Evolutionary conservation across 176 grass and related monocot species (phyloP), one percentile per base, ranked within the genome.

Genomic region (Tillandsia fasciculata): DNA sequence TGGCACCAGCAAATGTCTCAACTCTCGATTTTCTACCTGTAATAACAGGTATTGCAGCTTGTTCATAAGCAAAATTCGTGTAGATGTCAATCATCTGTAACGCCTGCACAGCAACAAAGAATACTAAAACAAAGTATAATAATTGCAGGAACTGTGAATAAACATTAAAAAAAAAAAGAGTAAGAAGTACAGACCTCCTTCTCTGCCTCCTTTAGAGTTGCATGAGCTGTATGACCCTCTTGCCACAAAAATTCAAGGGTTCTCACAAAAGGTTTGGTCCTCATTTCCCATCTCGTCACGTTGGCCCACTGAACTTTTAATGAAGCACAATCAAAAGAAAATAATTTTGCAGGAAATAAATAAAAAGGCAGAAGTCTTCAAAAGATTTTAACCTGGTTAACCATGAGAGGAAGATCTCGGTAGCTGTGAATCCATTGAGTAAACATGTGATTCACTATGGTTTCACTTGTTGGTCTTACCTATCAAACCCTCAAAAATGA

Each of bases 211-310:
- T 92, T 79, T 68, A 79, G 76, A n/a, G 94, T 97, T 13, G 94
- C 89, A 83, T 97, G 94, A 59, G 86, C 94, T 72, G 94, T 97
- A 87, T 92, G 94, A 47, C 94, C 94, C 83, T 97, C 94, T 92
- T 97, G 94, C 94, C 94, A 97, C 53, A 97, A 86, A 72, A 97
- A 97, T 77, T 97, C 94, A 69, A 97, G 89, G 54, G 94, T 97
- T 83, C 94, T 83, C 65, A 97, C 83, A 75, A 97, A 97, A 50
- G 89, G 89, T 50, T 97, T 97, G 49, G 94, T 97, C 76, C 94
- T 90, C 94, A 97, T 97, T 81, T 97, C 94, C 94, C 94, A 97
- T 87, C 94, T 85, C 72, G 94, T 97, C n/a, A 97, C 94, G 70
- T 97, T 97, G 75, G 75, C 94, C 94, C 89, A 97, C 94, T 97